Percentiles rank a stretch among this genome's conserved stretches.
Conservation (phyloP, 2,329 filamentous ascomycete genomes). For the Alternaria ventricosa region DNA sequence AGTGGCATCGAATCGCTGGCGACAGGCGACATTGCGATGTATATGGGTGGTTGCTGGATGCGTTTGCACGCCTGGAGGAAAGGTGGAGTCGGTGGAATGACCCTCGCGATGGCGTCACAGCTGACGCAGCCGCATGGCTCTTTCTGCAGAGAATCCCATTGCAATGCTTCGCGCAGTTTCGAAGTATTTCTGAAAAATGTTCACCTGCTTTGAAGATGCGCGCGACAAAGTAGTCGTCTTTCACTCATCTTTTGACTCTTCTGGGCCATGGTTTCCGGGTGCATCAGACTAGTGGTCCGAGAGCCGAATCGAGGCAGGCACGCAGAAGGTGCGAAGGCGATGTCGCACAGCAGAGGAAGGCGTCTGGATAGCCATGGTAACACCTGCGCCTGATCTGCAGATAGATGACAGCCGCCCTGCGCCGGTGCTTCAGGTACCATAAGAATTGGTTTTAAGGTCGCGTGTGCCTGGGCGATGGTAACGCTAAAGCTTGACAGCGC, state of each 20-base stretch:
- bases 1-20: background rate
- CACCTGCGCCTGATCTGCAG: background rate
- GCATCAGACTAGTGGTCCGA: conserved; percentile 1
- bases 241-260: background rate
- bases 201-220: background rate
- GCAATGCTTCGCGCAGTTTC: background rate
- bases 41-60: background rate
- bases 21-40: background rate
- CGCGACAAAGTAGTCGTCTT: background rate
- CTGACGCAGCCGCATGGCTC: background rate
- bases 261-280: conserved; percentile 3
- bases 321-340: background rate
- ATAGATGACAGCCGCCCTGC: background rate
- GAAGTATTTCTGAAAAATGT: background rate
- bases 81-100: background rate
- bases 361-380: background rate
- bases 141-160: background rate
- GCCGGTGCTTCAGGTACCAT: background rate
- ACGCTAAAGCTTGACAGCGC: conserved; percentile 2
- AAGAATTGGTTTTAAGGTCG: conserved; percentile 1
- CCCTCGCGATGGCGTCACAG: background rate
- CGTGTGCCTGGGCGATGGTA: conserved; percentile 1
- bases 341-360: background rate
- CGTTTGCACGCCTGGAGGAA: background rate
- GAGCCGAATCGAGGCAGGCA: background rate